phyloP scores from a whole-genome alignment of 1,284 basidiomycete genomes.

The Phylloporus sp. region DNA sequence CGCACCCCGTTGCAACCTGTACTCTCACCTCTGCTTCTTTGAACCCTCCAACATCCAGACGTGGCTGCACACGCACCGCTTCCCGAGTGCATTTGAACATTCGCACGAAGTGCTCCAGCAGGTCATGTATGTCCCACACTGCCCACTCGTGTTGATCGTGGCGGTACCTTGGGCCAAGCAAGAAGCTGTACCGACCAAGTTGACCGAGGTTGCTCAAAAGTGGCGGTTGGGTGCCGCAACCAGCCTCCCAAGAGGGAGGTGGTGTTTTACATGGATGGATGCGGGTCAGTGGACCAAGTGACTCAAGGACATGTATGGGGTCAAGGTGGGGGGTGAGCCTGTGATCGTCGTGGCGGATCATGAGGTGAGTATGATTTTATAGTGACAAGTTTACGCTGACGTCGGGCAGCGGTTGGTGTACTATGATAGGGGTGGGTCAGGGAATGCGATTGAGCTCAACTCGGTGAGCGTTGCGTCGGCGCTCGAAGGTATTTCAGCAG shows the following conservation, averaged over 20 bases:
- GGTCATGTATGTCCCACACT: conserved; percentile 80
- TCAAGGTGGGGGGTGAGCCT: conserved; percentile 57
- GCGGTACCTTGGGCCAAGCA: conserved; percentile 52
- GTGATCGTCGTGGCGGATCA: conserved; percentile 83
- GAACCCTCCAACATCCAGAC: conserved; percentile 40
- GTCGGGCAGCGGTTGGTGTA: conserved; percentile 64
- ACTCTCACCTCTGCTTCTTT: conserved; percentile 34
- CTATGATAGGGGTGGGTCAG: conserved; percentile 63
- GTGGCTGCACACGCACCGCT: conserved; percentile 74
- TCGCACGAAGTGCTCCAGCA: conserved; percentile 78
- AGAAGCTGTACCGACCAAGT: conserved; percentile 51
- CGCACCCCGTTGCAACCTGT: conserved; percentile 51
- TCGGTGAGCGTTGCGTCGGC: conserved; percentile 70
- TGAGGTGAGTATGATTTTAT: conserved; percentile 54
- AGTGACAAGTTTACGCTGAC: background rate
- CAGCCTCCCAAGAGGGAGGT: no score
- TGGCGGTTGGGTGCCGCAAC: conserved; percentile 60
- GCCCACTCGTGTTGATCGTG: conserved; percentile 81
- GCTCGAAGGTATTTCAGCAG: conserved; percentile 71
- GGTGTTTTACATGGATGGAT: conserved; percentile 62
- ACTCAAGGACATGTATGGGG: conserved; percentile 88
- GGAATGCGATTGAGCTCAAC: conserved; percentile 63
- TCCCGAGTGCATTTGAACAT: conserved; percentile 77
- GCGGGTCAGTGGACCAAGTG: conserved; percentile 80
- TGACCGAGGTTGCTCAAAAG: conserved; percentile 65